Base-by-base conservation (phyloP, 1,139 yeast species). In the Magnusiomyces sp. region DNA sequence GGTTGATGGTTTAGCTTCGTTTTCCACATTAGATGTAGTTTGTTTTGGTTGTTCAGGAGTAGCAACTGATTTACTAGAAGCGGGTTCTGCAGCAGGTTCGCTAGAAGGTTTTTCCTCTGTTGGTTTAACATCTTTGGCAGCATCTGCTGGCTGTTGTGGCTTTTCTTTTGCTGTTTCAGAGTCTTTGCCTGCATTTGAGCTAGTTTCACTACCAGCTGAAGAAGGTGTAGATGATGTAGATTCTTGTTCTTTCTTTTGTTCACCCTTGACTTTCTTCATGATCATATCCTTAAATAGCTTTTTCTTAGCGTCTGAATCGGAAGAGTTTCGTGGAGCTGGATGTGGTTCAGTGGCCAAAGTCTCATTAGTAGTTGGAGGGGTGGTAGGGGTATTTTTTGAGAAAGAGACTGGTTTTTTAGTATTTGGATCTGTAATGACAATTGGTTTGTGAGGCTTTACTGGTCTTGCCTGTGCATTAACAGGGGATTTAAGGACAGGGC, bases 251-350 rank as follows among this genome's bases (percentile, higher is more conserved):
- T 51, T 54, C 11, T 52, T 57, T 19, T 52, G 55, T 14, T 52
- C 55, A 39, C 51, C 47, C 6, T 40, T 40, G 14, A 50, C 47
- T 37, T 39, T 52, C 49, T 52, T 55, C 48, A 51, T 52, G 43
- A 62, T 60, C 49, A 58, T 56, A 46, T 58, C 63, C 56, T 50
- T 55, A 46, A 62, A 53, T 44, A 58, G 56, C 48, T 56, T 56
- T 43, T 55, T 54, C 40, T 51, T 52, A 7, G 55, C 51, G 13
- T 55, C 47, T 13, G 51, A 43, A 42, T 51, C 53, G 10, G 57
- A 23, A 23, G 29, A 23, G 29, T 23, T 23, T 56, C 19, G 51
- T 43, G 49, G 54, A 50, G 48, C 41, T 43, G 32, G 52, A 44
- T 46, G 45, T 51, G 46, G 52, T 57, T 17, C 61, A 11, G 59